phyloP scores from a whole-genome alignment of 176 grass and related monocot species.

The Rhipidocladum racemiflorum region DNA sequence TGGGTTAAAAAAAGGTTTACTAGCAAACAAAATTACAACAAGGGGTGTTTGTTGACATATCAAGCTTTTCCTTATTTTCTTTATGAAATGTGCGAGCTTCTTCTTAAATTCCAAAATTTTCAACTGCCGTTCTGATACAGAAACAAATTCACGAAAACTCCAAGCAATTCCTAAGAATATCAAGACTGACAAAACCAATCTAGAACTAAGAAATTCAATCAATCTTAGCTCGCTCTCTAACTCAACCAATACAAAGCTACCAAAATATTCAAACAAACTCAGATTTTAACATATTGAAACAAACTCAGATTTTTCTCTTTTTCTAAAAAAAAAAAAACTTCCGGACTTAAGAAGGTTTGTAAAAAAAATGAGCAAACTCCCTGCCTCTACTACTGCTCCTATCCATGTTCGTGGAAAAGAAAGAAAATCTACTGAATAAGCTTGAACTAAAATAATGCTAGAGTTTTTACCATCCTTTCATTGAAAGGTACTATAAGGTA shows the following conservation, averaged over 20 bases:
- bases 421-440: neutral
- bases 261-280: neutral
- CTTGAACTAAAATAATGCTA: neutral
- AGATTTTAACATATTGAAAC: neutral
- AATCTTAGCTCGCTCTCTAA: neutral
- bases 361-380: neutral
- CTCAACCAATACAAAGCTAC: neutral
- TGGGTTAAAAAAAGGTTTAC: neutral
- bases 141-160: neutral
- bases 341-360: neutral
- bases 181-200: neutral
- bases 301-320: neutral
- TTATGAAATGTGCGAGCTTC: neutral
- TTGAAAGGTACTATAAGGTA: no score
- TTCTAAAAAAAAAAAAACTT: neutral
- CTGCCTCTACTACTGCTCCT: neutral
- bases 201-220: neutral
- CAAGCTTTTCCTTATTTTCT: neutral
- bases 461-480: no score
- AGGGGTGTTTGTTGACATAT: neutral
- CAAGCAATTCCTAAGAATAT: neutral
- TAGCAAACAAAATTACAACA: neutral
- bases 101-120: neutral
- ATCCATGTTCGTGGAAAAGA: neutral
- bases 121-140: neutral